A percentile compares a stretch with the other conserved stretches of the same genome.
Evolutionary conservation across 768 basidiomycete genomes (phyloP).

Genomic region (Serendipita indica): DNA sequence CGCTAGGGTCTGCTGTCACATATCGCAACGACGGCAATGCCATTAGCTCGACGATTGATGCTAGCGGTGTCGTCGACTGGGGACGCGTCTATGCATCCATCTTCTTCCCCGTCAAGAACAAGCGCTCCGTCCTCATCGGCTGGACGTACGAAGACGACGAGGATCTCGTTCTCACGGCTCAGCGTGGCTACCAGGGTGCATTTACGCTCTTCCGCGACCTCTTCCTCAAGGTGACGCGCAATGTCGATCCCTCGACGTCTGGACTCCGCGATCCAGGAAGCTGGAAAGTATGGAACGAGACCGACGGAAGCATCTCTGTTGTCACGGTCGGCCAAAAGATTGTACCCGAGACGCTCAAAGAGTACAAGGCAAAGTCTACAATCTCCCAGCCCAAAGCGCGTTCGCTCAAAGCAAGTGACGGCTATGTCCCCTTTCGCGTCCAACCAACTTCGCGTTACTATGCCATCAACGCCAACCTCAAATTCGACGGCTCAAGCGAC

Average conservation of each 20-base stretch:
- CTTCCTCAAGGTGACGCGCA: conserved; percentile 13
- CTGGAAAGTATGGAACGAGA: conserved; percentile 16
- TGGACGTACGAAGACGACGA: conserved; percentile 17
- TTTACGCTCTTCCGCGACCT: conserved; percentile 18
- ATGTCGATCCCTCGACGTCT: conserved; percentile 12
- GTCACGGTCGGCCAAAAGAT: conserved; percentile 15
- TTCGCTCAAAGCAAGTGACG: background rate
- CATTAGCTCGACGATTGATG: background rate
- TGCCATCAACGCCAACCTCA: conserved; percentile 10
- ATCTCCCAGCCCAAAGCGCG: background rate
- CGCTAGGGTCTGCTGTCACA: background rate
- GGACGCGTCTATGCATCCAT: conserved; percentile 17
- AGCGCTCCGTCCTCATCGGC: conserved; percentile 13
- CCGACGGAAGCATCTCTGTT: conserved; percentile 14
- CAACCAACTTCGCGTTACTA: conserved; percentile 16
- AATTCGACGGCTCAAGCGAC: conserved; percentile 13
- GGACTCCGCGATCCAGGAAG: conserved; percentile 11
- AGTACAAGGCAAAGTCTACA: conserved; percentile 12
- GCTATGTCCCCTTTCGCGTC: conserved; percentile 11
- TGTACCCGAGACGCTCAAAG: conserved; percentile 15
- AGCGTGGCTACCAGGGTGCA: conserved; percentile 13
- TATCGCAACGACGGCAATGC: background rate
- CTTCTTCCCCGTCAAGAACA: conserved; percentile 14
- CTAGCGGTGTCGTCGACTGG: conserved; percentile 16
- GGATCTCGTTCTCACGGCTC: conserved; percentile 13